Evolutionary conservation across 169 alveolate genomes (phyloP), one percentile per base, ranked within the genome.

Genomic region (Plasmodium knowlesi): DNA sequence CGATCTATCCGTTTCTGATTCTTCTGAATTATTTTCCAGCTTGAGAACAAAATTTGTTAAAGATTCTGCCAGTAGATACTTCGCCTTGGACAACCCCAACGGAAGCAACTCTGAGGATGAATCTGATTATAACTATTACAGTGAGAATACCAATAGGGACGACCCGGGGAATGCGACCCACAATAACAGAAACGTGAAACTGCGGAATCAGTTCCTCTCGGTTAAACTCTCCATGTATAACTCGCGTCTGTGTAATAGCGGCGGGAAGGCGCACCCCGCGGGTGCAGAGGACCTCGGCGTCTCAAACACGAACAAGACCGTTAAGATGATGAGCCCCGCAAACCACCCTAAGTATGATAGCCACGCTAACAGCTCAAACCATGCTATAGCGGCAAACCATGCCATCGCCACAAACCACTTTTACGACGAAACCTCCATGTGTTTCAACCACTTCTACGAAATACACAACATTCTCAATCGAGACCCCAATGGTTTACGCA

Each of bases 401-500:
- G 25, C 32, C 2, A 16, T n/a, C 76, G 6, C n/a, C 0, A 14
- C 57, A 1, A 78, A 37, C 22, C 28, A 19, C 12, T 50, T 22
- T 12, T 81, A 28, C 53, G 90, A 89, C 41, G 83, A 70, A 1
- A 79, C 82, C 34, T 25, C 85, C 70, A 25, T 89, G 34, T 79
- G 91, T 2, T 73, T 89, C 53, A 89, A 79, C 12, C 94, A 89
- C 50, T 89, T 80, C 54, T 46, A 61, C 73, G 76, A 89, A 57
- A 89, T 89, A 19, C 94, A 89, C 43, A 89, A 89, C 54, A 46
- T 89, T 5, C 73, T 89, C 28, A 89, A 89, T 53, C 67, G 94
- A 39, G 91, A 89, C 19, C 94, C 94, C 22, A 80, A 57, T 3
- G 94, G 94, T 41, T 53, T 89, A 30, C 81, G 94, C 14, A 89